Conservation (phyloP, 495 filamentous ascomycete species). For the Platismatia glauca region DNA sequence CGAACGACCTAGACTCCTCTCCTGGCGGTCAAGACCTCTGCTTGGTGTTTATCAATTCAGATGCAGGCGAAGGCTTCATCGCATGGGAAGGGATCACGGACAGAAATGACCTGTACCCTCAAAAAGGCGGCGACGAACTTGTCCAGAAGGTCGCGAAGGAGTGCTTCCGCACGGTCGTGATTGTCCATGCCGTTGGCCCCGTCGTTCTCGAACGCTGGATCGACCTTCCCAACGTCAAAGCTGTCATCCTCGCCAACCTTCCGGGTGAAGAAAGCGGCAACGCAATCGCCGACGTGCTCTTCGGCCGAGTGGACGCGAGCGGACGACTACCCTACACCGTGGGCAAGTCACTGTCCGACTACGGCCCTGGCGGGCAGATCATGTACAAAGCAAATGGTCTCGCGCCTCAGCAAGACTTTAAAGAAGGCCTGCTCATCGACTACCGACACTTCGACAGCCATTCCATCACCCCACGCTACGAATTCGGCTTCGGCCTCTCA, state of each 20-base stretch:
- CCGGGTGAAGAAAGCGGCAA: slow-evolving; percentile 88
- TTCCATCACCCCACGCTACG: slow-evolving; percentile 56
- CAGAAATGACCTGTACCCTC: slow-evolving; percentile 67
- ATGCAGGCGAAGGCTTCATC: slow-evolving; percentile 58
- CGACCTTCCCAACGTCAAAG: slow-evolving; percentile 68
- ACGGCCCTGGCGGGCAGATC: slow-evolving; percentile 69
- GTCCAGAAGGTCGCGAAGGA: slow-evolving; percentile 58
- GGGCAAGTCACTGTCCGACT: slow-evolving; percentile 70
- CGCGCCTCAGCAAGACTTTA: slow-evolving; percentile 76
- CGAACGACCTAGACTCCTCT: slow-evolving; percentile 44
- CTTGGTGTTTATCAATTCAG: slow-evolving; percentile 54
- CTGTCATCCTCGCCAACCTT: slow-evolving; percentile 75
- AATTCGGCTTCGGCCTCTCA: slow-evolving; percentile 71
- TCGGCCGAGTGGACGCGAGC: slow-evolving; percentile 77
- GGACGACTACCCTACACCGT: slow-evolving; percentile 88
- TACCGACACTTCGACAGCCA: slow-evolving; percentile 84
- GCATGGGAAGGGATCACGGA: slow-evolving; percentile 63
- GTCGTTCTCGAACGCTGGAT: slow-evolving; percentile 81
- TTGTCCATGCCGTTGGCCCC: slow-evolving; percentile 87
- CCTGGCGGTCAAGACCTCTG: slow-evolving; percentile 52
- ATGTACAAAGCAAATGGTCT: slow-evolving; percentile 63
- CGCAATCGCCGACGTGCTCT: slow-evolving; percentile 72
- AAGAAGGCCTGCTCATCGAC: slow-evolving; percentile 77
- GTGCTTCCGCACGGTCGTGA: slow-evolving; percentile 69
- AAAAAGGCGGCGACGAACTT: slow-evolving; percentile 69